A percentile compares a stretch with the other conserved stretches of the same genome.
These are phyloP conservation scores for Cronartium quercuum DNA, from an alignment of 1,284 basidiomycete genomes.

Conservation along the genomic window DNA sequence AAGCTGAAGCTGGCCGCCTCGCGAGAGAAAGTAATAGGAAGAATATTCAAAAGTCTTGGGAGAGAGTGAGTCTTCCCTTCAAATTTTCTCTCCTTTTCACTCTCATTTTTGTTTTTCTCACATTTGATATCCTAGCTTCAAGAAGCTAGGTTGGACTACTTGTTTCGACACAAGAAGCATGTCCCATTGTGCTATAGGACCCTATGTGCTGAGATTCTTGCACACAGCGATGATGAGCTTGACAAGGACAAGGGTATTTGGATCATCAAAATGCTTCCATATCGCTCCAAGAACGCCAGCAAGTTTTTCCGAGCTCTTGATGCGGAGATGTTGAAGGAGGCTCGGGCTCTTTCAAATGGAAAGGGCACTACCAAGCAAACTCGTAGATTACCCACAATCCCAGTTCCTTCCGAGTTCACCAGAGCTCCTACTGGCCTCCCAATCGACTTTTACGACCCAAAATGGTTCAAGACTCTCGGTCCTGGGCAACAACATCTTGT, in stretches of 20 bases:
- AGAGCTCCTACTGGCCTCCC: neutral
- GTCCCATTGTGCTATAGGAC: neutral
- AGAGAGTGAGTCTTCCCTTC: slow-evolving; percentile 16
- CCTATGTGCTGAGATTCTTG: neutral
- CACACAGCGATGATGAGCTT: slow-evolving; percentile 22
- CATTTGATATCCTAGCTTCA: neutral
- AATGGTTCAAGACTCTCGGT: neutral
- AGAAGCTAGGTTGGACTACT: neutral
- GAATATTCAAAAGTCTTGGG: neutral
- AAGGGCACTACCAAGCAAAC: neutral
- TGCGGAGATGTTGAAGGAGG: neutral
- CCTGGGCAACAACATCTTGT: neutral
- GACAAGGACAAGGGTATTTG: neutral
- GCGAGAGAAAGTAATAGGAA: neutral
- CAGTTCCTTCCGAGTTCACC: neutral
- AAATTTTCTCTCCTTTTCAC: neutral
- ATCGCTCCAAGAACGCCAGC: slow-evolving; percentile 19
- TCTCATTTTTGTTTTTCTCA: neutral
- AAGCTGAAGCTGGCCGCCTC: neutral
- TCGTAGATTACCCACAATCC: neutral
- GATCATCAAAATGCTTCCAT: neutral
- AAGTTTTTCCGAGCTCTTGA: slow-evolving; percentile 8
- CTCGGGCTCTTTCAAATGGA: neutral
- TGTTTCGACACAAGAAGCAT: neutral
- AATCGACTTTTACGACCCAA: neutral